Percentiles rank a stretch among this genome's conserved stretches.
Conservation (phyloP, 78 protist genomes). For the Monocercomonoides exilis region DNA sequence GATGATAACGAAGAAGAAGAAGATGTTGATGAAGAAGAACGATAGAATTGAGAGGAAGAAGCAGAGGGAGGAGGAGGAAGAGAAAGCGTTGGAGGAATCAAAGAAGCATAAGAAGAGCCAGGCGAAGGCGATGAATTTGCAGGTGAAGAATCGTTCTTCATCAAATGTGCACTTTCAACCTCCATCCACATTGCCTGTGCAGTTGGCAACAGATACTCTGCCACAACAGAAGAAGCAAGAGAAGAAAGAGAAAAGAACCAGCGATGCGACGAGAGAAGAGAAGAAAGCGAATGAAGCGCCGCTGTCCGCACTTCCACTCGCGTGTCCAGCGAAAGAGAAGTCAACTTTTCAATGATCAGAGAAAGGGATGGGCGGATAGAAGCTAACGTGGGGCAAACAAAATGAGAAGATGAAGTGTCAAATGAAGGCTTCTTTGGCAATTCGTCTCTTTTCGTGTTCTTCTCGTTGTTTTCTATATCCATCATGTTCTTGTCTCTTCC, state of each 20-base stretch:
- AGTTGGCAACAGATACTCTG: neutral
- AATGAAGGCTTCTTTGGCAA: too few species aligned
- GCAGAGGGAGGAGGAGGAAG: too few species aligned
- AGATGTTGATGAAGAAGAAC: too few species aligned
- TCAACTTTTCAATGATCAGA: neutral
- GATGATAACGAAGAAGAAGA: too few species aligned
- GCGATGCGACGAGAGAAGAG: neutral
- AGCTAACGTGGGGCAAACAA: too few species aligned
- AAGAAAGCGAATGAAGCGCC: neutral
- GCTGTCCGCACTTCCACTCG: neutral
- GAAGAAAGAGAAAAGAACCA: neutral
- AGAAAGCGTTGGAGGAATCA: too few species aligned
- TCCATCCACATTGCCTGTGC: slow-evolving; percentile 3
- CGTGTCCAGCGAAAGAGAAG: neutral
- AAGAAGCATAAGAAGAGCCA: neutral
- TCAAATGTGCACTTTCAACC: too few species aligned
- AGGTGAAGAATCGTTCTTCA: neutral
- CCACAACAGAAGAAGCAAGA: neutral
- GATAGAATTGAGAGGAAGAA: too few species aligned
- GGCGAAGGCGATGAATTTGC: neutral
- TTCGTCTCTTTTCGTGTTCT: too few species aligned
- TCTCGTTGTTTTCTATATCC: too few species aligned
- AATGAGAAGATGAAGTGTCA: too few species aligned
- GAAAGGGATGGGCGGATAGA: neutral
- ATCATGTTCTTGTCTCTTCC: too few species aligned